Base-by-base conservation (phyloP, 495 filamentous ascomycete genomes). In the Ascodesmis nigricans region DNA sequence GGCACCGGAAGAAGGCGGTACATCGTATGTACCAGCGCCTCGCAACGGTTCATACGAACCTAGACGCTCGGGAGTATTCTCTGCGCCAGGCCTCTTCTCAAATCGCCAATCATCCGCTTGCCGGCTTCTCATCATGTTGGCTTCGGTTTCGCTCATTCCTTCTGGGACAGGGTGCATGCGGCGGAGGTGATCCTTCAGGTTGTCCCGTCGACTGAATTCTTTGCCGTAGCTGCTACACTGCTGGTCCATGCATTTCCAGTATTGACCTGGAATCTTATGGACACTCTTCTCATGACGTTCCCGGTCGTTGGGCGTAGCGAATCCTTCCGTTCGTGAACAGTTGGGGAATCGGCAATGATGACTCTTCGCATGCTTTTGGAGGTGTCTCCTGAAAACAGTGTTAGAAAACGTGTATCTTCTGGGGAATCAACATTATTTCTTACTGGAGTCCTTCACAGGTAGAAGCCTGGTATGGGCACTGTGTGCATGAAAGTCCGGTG, bases 171-270 rank as follows among this genome's bases (percentile, higher is more conserved):
- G 49, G 22, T 52, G 49, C 49, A 52, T 52, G 1, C 49, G 40
- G 22, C 44, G 47, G 5, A 52, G 31, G 23, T 52, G 49, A 28
- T 52, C 49, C 30, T 52, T 52, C 9, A 52, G 25, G 18, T 52
- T 52, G 29, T 52, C 49, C 14, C 48, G 37, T n/a, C 49, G 44
- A 14, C 50, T 43, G 33, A 52, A 52, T 32, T 51, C 47, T 27
- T 52, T 52, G 20, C 40, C 36, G 35, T 35, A 52, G 9, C 48
- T 52, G 3, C 50, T 38, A 24, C 49, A 52, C 26, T 44, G 34
- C 18, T 33, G 39, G n/a, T 52, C 49, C n/a, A 47, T 31, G 19
- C 49, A 52, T 30, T 43, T 44, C 47, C 48, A 52, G 32, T 52
- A 52, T 20, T 30, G 45, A n/a, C 49, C 49, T 20, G 49, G 44